Base-by-base conservation (phyloP, 805 yeast genomes). In the Wickerhamomyces bisporus region DNA sequence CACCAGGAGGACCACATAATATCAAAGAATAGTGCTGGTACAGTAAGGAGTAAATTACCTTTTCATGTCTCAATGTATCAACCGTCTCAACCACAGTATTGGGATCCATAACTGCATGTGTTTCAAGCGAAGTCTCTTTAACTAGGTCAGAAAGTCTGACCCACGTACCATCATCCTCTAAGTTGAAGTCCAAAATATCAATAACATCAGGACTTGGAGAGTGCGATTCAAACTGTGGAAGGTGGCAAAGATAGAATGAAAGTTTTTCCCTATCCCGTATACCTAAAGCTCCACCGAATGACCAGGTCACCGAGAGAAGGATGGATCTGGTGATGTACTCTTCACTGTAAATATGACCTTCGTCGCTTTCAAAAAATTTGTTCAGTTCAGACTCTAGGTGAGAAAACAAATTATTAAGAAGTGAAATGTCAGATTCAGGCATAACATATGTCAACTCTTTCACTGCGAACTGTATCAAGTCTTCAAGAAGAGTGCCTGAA, bases 1-100 rank as follows among this genome's bases (percentile, higher is more conserved):
- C 83, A 4, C 98, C 98, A 0, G 98, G 97, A 0, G 98, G 98
- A 3, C 98, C 98, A 60, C 96, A 87, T 17, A 91, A 65, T 20
- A 91, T 65, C 14, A 86, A 56, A 0, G 94, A 77, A 28, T 63
- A 62, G 38, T 73, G 80, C 32, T 75, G 74, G 25, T 66, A 65
- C 26, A 89, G 50, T 2, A 84, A 57, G 0, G 79, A 64, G 38
- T 70, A 72, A 2, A 91, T 66, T 10, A 85, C 50, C 1, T 63
- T 55, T 42, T 86, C 91, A 40, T 85, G 85, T 39, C 79, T 68
- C 2, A 70, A 55, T 0, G 96, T 88, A 47, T 88, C 97, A 1
- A 75, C 52, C 0, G 98, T 91, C 0, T 94, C 85, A 9, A 91
- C 71, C 1, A 91, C 75, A 0, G 77, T 55, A 45, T 77, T 80